Conservation (phyloP, 2,329 filamentous ascomycete genomes). For the Emmonsia crescens region DNA sequence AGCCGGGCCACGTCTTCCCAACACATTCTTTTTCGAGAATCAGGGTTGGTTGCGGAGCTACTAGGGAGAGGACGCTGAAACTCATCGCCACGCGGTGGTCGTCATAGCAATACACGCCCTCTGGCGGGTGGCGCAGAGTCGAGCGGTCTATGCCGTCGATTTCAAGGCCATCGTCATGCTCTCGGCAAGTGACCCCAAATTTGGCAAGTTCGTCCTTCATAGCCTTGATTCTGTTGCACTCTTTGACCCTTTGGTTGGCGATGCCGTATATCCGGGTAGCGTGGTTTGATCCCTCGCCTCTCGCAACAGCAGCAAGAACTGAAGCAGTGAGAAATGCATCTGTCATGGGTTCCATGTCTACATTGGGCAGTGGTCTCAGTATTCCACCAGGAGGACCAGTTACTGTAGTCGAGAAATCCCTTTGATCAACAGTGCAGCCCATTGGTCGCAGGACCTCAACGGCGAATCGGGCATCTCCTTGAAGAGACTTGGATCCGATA, state of each 20-base stretch:
- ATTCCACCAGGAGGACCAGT: slow-evolving; percentile 69
- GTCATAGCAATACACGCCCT: slow-evolving; percentile 81
- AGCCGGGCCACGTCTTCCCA: slow-evolving; percentile 96
- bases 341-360: slow-evolving; percentile 99
- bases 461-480: slow-evolving; percentile 91
- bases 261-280: slow-evolving; percentile 85
- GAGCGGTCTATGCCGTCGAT: slow-evolving; percentile 48
- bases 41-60: slow-evolving; percentile 59
- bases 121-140: slow-evolving; percentile 45
- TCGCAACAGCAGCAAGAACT: slow-evolving; percentile 80
- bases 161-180: slow-evolving; percentile 86
- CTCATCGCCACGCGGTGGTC: slow-evolving; percentile 98
- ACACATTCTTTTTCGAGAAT: slow-evolving; percentile 86
- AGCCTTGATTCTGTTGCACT: slow-evolving; percentile 90
- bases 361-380: slow-evolving; percentile 63
- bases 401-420: slow-evolving; percentile 76
- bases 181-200: slow-evolving; percentile 75
- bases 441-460: slow-evolving; percentile 82
- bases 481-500: slow-evolving; percentile 81
- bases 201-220: slow-evolving; percentile 94
- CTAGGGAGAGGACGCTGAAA: slow-evolving; percentile 76
- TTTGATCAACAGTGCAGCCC: slow-evolving; percentile 85
- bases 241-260: slow-evolving; percentile 94
- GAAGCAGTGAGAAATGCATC: slow-evolving; percentile 95
- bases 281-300: slow-evolving; percentile 48